Evolutionary conservation across 345 rosid genomes (phyloP), one percentile per base, ranked within the genome.

Genomic region (Aquilaria yunnanensis): DNA sequence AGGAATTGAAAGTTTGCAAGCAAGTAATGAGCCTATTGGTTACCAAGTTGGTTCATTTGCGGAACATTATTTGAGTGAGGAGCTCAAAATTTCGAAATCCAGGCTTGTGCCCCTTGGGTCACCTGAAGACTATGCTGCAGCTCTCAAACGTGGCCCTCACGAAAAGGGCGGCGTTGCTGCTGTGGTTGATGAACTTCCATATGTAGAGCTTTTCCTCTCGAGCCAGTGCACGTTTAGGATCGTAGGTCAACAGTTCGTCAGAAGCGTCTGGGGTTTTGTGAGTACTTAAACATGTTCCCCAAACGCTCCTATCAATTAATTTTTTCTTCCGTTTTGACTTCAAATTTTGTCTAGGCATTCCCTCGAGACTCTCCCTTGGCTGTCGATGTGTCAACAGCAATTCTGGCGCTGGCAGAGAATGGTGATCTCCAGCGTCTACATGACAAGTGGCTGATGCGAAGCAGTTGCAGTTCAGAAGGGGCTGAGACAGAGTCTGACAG

Each of bases 391-490:
- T 94, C 99, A 14, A 85, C 87, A 16, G 96, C 97, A 41, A 90
- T 90, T 69, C 80, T 94, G 47, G 78, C 68, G 54, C 85, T 94
- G 29, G 80, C 97, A 2, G 97, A 90, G 85, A 90, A 72, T 12
- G 99, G 98, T 12, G 97, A 94, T 74, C 85, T 94, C 33, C 97
- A 88, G 73, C 77, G 96, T 64, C 90, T 94, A 71, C 99, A 90
- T 54, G 97, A 93, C 78, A 94, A 90, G 76, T 94, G 99, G 97
- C 76, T 94, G 53, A 73, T 72, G 80, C 72, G 71, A 67, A 83
- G 85, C 64, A 45, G 79, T 14, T 94, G 96, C 83, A 64, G 79
- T 77, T 76, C 78, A 59, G 97, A 94, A 0, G 68, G 62, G 29
- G 65, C 88, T 0, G 89, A 85, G 78, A 51, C 86, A 7, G 97